Evolutionary conservation across 1,284 basidiomycete genomes (phyloP), one percentile per base, ranked within the genome.

Genomic region (Pseudozyma flocculosa): DNA sequence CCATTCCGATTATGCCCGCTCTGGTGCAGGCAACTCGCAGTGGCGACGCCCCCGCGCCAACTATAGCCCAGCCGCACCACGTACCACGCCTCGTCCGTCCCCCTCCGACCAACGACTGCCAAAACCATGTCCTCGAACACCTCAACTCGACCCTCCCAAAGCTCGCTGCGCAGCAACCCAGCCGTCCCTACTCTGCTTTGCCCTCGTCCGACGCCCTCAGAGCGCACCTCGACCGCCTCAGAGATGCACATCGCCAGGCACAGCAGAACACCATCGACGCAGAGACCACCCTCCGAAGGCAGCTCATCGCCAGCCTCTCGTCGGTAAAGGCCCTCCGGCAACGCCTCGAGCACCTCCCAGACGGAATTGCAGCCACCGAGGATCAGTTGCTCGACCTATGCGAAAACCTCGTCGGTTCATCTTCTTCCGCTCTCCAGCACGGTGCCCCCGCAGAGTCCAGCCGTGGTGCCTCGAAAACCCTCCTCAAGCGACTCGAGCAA

Each of bases 341-440:
- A 9, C 45, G 24, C 19, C 60, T 69, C 13, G 29, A 44, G 0
- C 36, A 53, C 2, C 47, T 69, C 1, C 67, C 67, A 0, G 62
- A 61, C 13, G 50, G 56, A 1, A 66, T 69, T 17, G 55, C 56
- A 1, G 44, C 41, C 4, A 56, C 52, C 4, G 67, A 69, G 38
- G 67, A 69, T 23, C 52, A 48, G 49, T 43, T 69, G 9, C 45
- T 65, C 32, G 57, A 61, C 17, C 62, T 69, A 2, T 60, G 60
- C 38, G 45, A 59, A 22, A 48, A 62, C 40, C 59, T 67, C 11
- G 60, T 56, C 46, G 45, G n/a, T n/a, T n/a, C n/a, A n/a, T n/a
- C n/a, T n/a, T n/a, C n/a, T n/a, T n/a, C n/a, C n/a, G n/a, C n/a
- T n/a, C 60, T 18, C 14, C 34, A 30, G 1, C 26, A 39, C 19